These are phyloP conservation scores for Russula sp. DNA, from an alignment of 768 basidiomycete species.

Conservation along the genomic window DNA sequence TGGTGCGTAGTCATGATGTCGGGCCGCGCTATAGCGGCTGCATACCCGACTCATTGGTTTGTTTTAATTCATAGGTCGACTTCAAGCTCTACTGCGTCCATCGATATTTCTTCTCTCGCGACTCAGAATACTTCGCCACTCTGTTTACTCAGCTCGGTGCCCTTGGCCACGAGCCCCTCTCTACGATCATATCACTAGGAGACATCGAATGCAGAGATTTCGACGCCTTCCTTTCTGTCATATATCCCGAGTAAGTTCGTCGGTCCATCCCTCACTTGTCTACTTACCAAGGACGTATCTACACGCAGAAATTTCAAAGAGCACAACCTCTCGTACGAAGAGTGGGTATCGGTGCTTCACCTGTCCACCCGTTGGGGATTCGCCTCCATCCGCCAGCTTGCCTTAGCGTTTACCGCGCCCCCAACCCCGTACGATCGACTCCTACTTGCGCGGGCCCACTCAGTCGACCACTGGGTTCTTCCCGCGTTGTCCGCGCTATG, in stretches of 20 bases:
- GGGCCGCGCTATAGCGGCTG: background rate
- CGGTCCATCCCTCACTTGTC: background rate
- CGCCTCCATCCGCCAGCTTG: background rate
- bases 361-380: background rate
- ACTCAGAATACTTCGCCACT: constrained; percentile 1
- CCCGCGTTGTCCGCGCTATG: background rate
- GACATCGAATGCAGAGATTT: background rate
- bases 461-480: background rate
- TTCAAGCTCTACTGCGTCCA: background rate
- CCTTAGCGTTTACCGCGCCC: background rate
- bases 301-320: background rate
- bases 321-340: background rate
- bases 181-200: background rate
- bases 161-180: background rate
- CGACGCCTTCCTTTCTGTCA: background rate
- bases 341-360: background rate
- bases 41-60: background rate
- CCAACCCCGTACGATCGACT: background rate
- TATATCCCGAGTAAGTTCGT: background rate
- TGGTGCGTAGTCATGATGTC: background rate
- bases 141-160: background rate
- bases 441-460: background rate
- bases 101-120: constrained; percentile 8
- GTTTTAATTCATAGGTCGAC: background rate
- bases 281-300: background rate